Evolutionary conservation across 2,329 filamentous ascomycete species (phyloP), one percentile per base, ranked within the genome.

Genomic region (Colletotrichum nymphaeae): DNA sequence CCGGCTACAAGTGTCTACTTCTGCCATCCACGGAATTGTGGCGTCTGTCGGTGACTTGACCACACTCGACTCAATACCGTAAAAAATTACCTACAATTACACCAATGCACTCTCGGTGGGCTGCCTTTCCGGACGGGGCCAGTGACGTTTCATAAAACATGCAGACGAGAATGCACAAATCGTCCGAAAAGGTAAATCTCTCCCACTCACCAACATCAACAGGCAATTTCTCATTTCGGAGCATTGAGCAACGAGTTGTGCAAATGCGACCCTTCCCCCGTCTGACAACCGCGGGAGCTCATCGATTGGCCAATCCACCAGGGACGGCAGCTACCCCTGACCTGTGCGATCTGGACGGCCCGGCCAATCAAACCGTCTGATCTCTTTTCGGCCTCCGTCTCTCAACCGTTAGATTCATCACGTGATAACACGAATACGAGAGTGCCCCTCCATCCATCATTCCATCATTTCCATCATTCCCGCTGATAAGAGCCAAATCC

Each of bases 361-460:
- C 16, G 30, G 30, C 69, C 69, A 72, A 72, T 68, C 56, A 68
- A 14, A 32, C 35, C 9, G 16, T 28, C 42, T n/a, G n/a, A 62
- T 67, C 49, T 62, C 6, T 35, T 14, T 32, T 28, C 28, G 19
- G 16, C 55, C 19, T 49, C 63, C 32, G 19, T 65, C 22, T 52
- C n/a, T 14, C n/a, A n/a, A 35, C 28, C 42, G 42, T 22, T 0
- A n/a, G 4, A 24, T 42, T 5, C 1, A 9, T 12, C 24, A 42
- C 12, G 32, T 42, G 46, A 26, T 46, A 30, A 68, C 53, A 72
- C 69, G 69, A 72, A 72, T 67, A 72, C 69, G 69, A 72, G 56
- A 65, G 22, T 26, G 9, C 24, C 62, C 46, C n/a, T 53, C 62
- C 46, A 55, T 56, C 11, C 30, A 35, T 14, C 16, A 22, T 26